A percentile compares a stretch with the other conserved stretches of the same genome.
These are phyloP conservation scores for Claviceps sp. DNA, from an alignment of 2,329 filamentous ascomycete genomes.

Conservation along the genomic window DNA sequence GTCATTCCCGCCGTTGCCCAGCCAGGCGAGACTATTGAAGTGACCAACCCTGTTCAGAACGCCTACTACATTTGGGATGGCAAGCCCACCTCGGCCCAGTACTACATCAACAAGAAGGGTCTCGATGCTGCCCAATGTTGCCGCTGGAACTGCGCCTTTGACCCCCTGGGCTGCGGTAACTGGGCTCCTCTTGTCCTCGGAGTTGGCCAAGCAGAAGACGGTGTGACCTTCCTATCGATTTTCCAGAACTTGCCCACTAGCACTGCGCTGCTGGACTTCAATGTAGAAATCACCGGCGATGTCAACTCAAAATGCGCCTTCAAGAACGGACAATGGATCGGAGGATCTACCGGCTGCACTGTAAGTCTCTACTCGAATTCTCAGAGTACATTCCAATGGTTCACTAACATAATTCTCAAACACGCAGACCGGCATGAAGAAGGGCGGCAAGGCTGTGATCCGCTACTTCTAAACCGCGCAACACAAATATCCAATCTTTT, in stretches of 20 bases:
- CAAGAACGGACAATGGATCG: conserved; percentile 47
- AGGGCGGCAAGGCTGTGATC: conserved; percentile 28
- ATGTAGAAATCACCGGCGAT: conserved; percentile 63
- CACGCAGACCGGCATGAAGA: conserved; percentile 28
- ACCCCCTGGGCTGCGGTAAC: conserved; percentile 55
- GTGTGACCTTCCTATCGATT: conserved; percentile 66
- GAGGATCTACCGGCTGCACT: conserved; percentile 57
- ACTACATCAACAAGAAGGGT: conserved; percentile 86
- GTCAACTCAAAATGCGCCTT: conserved; percentile 47
- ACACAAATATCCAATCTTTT: not conserved
- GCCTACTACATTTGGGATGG: conserved; percentile 70
- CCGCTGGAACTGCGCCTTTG: conserved; percentile 47
- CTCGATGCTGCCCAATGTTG: conserved; percentile 55
- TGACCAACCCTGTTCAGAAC: conserved; percentile 63
- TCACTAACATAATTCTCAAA: too few relatives aligned
- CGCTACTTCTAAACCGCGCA: conserved; percentile 25
- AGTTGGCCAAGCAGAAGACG: conserved; percentile 52
- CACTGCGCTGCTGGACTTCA: conserved; percentile 56
- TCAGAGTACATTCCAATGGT: too few relatives aligned
- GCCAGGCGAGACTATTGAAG: conserved; percentile 42
- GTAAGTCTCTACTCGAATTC: conserved; percentile 39
- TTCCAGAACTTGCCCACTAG: conserved; percentile 75
- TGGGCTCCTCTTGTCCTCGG: conserved; percentile 80
- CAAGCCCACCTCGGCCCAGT: conserved; percentile 73
- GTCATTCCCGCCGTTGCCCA: conserved; percentile 58